Evolutionary conservation across 2,329 filamentous ascomycete species (phyloP), one percentile per base, ranked within the genome.

Genomic region (Trichoderma atrobrunneum): DNA sequence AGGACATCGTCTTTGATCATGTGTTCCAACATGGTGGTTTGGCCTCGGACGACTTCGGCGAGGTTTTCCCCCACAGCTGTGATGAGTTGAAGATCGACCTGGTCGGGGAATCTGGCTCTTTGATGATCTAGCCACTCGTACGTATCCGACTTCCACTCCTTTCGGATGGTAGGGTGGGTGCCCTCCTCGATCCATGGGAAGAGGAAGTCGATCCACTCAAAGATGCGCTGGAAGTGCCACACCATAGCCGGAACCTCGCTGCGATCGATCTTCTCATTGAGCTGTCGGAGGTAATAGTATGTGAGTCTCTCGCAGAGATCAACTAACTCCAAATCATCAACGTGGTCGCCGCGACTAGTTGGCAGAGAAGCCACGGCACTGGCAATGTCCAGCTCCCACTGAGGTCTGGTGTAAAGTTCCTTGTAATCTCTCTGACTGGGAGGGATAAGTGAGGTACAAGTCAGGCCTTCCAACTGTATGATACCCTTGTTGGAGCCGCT

Each of bases 11-110:
- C 76, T 34, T 79, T 74, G 36, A 75, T 77, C 65, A 85, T 73
- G 60, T 80, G 76, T 69, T 84, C 83, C 8, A 84, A 76, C 69
- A 83, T 79, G 4, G 75, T 81, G 7, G 72, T 78, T 48, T 80
- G 75, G 3, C 79, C 80, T 1, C 77, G 76, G 12, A 85, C 75
- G 1, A 81, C 77, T 16, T 76, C 72, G 3, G 79, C 74, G 18
- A 85, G 73, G 30, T 79, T 76, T 51, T 82, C 78, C 1, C 82
- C 78, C 0, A 70, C 68, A n/a, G 28, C 68, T 24, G n/a, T 63
- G 18, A 70, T 32, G 12, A 54, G 39, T n/a, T 24, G 34, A 51
- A 70, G 60, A 18, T 70, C 67, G 2, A 70, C 36, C 16, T 62
- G 60, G 16, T 28, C 30, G n/a, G 67, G 67, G 43, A 62, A 63